A percentile compares a stretch with the other conserved stretches of the same genome.
Evolutionary conservation across 148 eudicot genomes (phyloP).

Genomic region (Fagopyrum homotropicum): DNA sequence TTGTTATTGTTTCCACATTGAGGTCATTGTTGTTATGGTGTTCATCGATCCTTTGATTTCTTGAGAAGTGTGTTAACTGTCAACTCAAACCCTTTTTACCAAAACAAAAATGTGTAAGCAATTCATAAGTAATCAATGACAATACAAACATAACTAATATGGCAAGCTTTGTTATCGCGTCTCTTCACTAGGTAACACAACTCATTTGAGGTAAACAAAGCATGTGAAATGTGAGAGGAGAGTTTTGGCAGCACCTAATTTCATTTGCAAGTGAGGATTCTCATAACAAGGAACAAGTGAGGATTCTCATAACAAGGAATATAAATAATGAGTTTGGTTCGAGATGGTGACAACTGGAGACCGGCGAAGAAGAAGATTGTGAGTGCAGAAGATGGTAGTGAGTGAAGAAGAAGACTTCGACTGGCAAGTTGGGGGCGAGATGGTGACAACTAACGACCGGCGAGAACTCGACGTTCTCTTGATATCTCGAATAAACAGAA

Average conservation of each 20-base stretch:
- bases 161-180: slow-evolving; percentile 47
- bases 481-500: too few species aligned
- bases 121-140: slow-evolving; percentile 6
- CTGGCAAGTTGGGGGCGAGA: too few species aligned
- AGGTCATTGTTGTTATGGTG: slow-evolving; percentile 33
- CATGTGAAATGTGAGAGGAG: slow-evolving; percentile 86
- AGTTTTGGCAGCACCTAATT: slow-evolving; percentile 89
- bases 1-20: slow-evolving; percentile 28
- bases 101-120: slow-evolving; percentile 12
- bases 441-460: too few species aligned
- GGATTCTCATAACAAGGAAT: neutral
- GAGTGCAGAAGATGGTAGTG: too few species aligned
- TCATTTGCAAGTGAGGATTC: neutral
- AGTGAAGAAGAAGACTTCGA: too few species aligned
- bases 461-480: too few species aligned
- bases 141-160: neutral
- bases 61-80: slow-evolving; percentile 65
- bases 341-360: too few species aligned
- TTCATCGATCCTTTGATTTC: slow-evolving; percentile 43
- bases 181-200: slow-evolving; percentile 97
- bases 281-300: too few species aligned
- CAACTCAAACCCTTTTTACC: slow-evolving; percentile 70
- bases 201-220: slow-evolving; percentile 83
- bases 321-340: neutral
- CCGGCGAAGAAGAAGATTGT: too few species aligned